Evolutionary conservation across 2,329 filamentous ascomycete species (phyloP).

Genomic region (Shiraia bambusicola): DNA sequence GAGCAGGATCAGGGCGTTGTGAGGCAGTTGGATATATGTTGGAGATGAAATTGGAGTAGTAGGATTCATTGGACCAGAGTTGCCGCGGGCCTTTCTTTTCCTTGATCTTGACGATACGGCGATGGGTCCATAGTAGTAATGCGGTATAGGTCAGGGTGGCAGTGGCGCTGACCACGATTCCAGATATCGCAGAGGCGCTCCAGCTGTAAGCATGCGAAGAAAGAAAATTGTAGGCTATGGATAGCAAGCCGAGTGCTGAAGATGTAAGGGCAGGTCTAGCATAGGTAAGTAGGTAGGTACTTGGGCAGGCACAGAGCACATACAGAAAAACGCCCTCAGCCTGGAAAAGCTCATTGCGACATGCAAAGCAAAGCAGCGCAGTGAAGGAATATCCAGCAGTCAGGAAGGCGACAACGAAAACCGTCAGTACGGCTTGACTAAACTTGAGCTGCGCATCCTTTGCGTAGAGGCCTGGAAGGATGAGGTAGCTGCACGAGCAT

Average conservation of each 20-base stretch:
- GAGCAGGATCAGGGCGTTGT: slow-evolving; percentile 24
- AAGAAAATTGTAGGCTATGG: slow-evolving; percentile 52
- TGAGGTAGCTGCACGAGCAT: slow-evolving; percentile 46
- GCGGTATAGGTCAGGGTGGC: slow-evolving; percentile 46
- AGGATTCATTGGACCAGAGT: slow-evolving; percentile 42
- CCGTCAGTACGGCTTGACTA: slow-evolving; percentile 44
- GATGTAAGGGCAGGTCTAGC: slow-evolving; percentile 46
- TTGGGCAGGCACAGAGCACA: slow-evolving; percentile 7
- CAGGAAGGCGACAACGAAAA: slow-evolving; percentile 51
- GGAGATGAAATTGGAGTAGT: slow-evolving; percentile 48
- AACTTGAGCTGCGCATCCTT: slow-evolving; percentile 43
- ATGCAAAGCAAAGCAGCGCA: slow-evolving; percentile 50
- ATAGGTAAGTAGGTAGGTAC: slow-evolving; percentile 10
- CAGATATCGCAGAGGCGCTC: slow-evolving; percentile 48
- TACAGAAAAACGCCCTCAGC: slow-evolving; percentile 52
- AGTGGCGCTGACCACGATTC: slow-evolving; percentile 43
- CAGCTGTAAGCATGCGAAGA: slow-evolving; percentile 46
- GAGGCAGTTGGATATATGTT: slow-evolving; percentile 50
- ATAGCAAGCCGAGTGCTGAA: slow-evolving; percentile 51
- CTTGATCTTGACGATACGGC: slow-evolving; percentile 41
- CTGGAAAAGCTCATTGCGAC: slow-evolving; percentile 50
- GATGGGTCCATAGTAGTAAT: slow-evolving; percentile 48
- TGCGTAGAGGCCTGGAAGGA: slow-evolving; percentile 52
- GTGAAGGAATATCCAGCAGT: slow-evolving; percentile 53
- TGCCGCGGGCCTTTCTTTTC: slow-evolving; percentile 20